Base-by-base conservation (phyloP, 768 basidiomycete species). In the Xanthoconium stramineum region DNA sequence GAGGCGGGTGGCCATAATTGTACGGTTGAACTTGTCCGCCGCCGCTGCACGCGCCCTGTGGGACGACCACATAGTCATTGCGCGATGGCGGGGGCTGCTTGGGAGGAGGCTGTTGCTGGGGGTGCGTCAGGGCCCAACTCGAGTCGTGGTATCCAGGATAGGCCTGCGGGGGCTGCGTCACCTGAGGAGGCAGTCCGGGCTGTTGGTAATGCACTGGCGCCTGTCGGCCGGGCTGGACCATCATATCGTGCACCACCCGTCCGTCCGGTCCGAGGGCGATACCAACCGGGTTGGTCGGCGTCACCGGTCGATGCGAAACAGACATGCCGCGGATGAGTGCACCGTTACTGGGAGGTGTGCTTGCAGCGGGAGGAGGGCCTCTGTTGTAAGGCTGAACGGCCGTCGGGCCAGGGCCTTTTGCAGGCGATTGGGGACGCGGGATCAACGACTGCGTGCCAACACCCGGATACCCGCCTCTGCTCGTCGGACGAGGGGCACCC, bases 251-350 rank as follows among this genome's bases (percentile, higher is more conserved):
- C 36, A 87, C 75, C 6, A 96, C 94, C 14, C 86, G 80, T 9
- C 94, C 94, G 55, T 76, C 82, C 0, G 87, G 85, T 60, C 92
- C 93, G 3, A 96, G 76, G 3, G 84, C 80, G 57, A 96, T 95
- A 4, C 94, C 93, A 5, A 91, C 79, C 19, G 78, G 77, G 55
- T 88, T 91, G 32, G 88, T 88, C 55, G 87, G 91, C 14, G 86
- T 77, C n/a, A 86, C 78, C 1, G 88, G 81, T 39, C 75, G 72
- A 30, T 65, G 74, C 60, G 64, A 75, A 6, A 69, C 70, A 2
- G 70, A 63, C 40, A 55, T 12, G 12, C 66, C 60, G 44, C 65
- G 65, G 1, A 42, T 38, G 12, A 58, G 50, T 10, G 29, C 8
- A 9, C 15, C 47, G 7, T 53, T 62, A 37, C 29, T 56, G 7